Base-by-base conservation (phyloP, 2,329 filamentous ascomycete genomes). In the Colletotrichum filicis region DNA sequence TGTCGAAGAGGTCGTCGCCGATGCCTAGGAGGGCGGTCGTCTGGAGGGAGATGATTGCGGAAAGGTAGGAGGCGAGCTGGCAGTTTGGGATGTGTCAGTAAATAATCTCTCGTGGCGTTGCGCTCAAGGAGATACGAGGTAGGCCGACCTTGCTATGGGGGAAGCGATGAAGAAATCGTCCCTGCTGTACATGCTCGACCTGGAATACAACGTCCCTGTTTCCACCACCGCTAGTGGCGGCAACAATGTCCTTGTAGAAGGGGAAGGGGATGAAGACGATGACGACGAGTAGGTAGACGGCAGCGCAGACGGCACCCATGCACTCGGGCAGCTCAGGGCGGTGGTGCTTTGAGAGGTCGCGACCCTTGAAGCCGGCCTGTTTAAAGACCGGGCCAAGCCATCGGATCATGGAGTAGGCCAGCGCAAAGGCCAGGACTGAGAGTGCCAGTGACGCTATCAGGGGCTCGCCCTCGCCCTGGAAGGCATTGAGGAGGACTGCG, bases 221-320 rank as follows among this genome's bases (percentile, higher is more conserved):
- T 61, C 95, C 95, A 75, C 95, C 95, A 75, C 95, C 97, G 76
- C 95, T 97, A 24, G 97, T 98, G 52, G 95, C 95, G 19, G 95
- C 94, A 30, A 98, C 95, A 76, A 99, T 97, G 81, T 98, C 96
- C 84, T 98, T 97, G 87, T 98, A 98, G 83, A 99, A 98, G 1
- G 95, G 94, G 83, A 98, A 98, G 0, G 97, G 97, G 71, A 98
- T 95, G 82, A 99, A 99, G 75, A 95, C 86, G 76, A 98, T 97
- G 76, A 98, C 89, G 62, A 92, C 90, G 76, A 99, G 88, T 56
- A 99, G 88, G 83, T 98, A 98, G 30, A 98, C 95, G 76, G 97
- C 91, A 9, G 96, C 97, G 80, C 94, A 97, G 30, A 99, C 90
- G 71, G 95, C 94, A 35, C 97, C 97, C 95, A 99, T 98, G 76